A percentile compares a stretch with the other conserved stretches of the same genome.
These are phyloP conservation scores for Penicillium rolfsii DNA, from an alignment of 2,329 filamentous ascomycete genomes.

Conservation along the genomic window DNA sequence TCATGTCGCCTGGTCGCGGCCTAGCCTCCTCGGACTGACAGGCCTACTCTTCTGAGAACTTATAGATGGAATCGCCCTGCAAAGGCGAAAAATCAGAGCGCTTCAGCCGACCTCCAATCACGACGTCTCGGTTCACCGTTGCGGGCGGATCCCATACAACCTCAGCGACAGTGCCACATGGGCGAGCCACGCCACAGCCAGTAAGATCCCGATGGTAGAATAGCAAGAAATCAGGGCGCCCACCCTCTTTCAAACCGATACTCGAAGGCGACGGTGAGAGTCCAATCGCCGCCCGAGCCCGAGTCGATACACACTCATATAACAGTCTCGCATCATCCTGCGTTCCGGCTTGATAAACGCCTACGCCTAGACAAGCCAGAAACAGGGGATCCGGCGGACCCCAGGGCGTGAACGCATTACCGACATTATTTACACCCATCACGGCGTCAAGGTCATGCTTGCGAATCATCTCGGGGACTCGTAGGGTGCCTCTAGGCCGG, in stretches of 20 bases:
- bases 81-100: not conserved
- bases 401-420: constrained; percentile 74
- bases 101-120: constrained; percentile 25
- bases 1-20: no score
- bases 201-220: constrained; percentile 37
- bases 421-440: constrained; percentile 71
- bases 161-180: constrained; percentile 39
- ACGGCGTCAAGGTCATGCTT: constrained; percentile 62
- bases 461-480: constrained; percentile 63
- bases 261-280: constrained; percentile 14
- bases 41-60: not conserved
- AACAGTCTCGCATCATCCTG: constrained; percentile 61
- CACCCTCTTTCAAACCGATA: constrained; percentile 18
- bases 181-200: constrained; percentile 32
- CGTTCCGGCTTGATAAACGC: constrained; percentile 69
- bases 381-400: constrained; percentile 68
- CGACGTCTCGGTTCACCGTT: constrained; percentile 31
- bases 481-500: constrained; percentile 62
- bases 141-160: constrained; percentile 45
- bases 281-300: constrained; percentile 45
- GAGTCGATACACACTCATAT: constrained; percentile 57
- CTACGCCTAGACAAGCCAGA: constrained; percentile 65
- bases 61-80: not conserved
- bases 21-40: no score
- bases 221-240: constrained; percentile 29